Base-by-base conservation (phyloP, 495 filamentous ascomycete species). In the Cetradonia linearis region DNA sequence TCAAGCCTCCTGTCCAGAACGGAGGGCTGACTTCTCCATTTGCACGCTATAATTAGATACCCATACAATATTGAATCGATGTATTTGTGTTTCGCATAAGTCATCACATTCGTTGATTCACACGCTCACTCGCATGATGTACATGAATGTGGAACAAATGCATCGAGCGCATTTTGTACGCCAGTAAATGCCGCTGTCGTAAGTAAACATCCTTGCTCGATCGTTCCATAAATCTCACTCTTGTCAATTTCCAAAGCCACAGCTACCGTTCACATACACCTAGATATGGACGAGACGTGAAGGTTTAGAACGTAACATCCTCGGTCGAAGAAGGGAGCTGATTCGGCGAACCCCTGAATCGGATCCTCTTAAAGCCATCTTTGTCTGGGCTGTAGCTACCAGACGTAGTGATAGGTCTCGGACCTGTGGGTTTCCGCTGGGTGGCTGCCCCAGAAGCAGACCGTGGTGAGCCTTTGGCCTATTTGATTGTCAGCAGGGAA, bases 381-480 rank as follows among this genome's bases (percentile, higher is more conserved):
- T 74, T 76, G 59, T 72, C 69, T 38, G 77, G 75, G 64, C 76
- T 71, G 66, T 76, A 76, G 27, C 71, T 64, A 58, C 75, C 76
- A 62, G 70, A 70, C 55, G 72, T 76, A 10, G 73, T 76, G 31
- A 78, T 70, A 10, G 79, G 79, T 50, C 79, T 76, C 49, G 79
- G 79, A 10, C 79, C 79, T 18, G 79, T 81, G 40, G 78, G 79
- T 65, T 81, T 82, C 54, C 79, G 77, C 38, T 78, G 77, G 6
- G 77, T 72, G n/a, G 66, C 69, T 50, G 64, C 67, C 49, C 68
- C 66, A 11, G 73, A 72, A 37, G 74, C 65, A 9, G 74, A 74
- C 40, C 70, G 72, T 18, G 62, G 63, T 61, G 77, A 72, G n/a
- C 69, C 70, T 28, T 56, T 65, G 20, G 62, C 53, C 62, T 66